A percentile compares a stretch with the other conserved stretches of the same genome.
Evolutionary conservation across 1,139 yeast species (phyloP).

Genomic region (Zygosaccharomyces sapae): DNA sequence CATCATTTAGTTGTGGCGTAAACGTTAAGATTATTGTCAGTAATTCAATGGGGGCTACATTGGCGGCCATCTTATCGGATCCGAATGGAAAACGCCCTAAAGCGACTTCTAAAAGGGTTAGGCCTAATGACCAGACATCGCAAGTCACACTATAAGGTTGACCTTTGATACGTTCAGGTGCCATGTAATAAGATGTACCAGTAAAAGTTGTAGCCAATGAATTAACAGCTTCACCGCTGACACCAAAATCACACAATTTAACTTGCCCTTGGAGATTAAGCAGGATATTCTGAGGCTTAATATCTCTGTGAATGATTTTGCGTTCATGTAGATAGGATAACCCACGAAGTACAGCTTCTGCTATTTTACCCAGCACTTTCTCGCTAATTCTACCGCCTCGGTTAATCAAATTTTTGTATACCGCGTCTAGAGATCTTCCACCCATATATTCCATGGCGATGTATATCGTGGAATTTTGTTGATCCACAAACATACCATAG

Average conservation of each 20-base stretch:
- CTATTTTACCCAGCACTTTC: constrained; percentile 83
- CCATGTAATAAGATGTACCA: constrained; percentile 97
- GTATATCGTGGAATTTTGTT: constrained; percentile 68
- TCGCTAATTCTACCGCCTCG: constrained; percentile 87
- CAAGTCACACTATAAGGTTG: constrained; percentile 91
- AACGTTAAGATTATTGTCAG: constrained; percentile 75
- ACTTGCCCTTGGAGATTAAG: constrained; percentile 73
- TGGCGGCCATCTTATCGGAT: constrained; percentile 37
- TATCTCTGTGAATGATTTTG: constrained; percentile 85
- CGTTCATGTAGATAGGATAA: constrained; percentile 82
- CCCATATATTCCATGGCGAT: constrained; percentile 98
- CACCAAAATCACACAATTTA: constrained; percentile 95
- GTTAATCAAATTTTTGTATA: constrained; percentile 60
- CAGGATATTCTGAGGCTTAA: constrained; percentile 88
- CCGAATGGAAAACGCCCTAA: constrained; percentile 76
- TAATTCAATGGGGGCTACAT: constrained; percentile 76
- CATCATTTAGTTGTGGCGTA: constrained; percentile 74
- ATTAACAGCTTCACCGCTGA: constrained; percentile 92
- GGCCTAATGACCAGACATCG: constrained; percentile 94
- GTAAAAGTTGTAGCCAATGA: constrained; percentile 94
- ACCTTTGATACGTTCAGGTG: constrained; percentile 94
- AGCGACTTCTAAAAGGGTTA: constrained; percentile 88
- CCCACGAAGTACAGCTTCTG: constrained; percentile 79
- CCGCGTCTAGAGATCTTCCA: constrained; percentile 83
- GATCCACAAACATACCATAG: constrained; percentile 85